Evolutionary conservation across 2,329 filamentous ascomycete genomes (phyloP).

Genomic region (Diplodia intermedia): DNA sequence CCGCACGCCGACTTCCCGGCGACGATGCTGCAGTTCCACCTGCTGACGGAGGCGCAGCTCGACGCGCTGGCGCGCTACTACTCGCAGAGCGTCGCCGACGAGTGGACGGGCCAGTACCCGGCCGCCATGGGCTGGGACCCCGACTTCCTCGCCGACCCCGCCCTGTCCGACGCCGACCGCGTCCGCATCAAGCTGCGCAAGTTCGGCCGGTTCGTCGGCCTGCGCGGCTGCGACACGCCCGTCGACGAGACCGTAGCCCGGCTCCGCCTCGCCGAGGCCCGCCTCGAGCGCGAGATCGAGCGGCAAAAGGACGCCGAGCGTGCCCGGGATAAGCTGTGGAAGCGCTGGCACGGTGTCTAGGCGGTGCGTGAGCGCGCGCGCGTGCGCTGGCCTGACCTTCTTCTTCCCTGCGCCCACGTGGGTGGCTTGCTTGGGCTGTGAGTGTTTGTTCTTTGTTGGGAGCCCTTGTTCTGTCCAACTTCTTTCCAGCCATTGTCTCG

Average conservation of each 20-base stretch:
- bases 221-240: conserved; percentile 67
- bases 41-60: conserved; percentile 73
- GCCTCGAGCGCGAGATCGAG: conserved; percentile 11
- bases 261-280: conserved; percentile 9
- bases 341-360: conserved; percentile 17
- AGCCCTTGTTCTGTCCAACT: neutral
- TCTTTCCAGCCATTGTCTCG: neutral
- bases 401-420: neutral
- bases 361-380: no score
- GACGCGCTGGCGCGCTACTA: conserved; percentile 75
- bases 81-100: conserved; percentile 68
- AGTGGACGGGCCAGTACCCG: conserved; percentile 68
- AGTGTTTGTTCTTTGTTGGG: neutral
- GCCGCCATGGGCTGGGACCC: conserved; percentile 69
- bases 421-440: neutral
- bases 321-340: conserved; percentile 12
- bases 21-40: conserved; percentile 74
- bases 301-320: conserved; percentile 8
- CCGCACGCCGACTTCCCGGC: conserved; percentile 70
- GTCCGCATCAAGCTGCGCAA: conserved; percentile 68
- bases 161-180: conserved; percentile 48
- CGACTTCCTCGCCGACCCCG: conserved; percentile 46
- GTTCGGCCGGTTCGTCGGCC: conserved; percentile 76
- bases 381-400: no score
- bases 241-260: conserved; percentile 51